phyloP scores from a whole-genome alignment of 352 stramenopile species.

The Phytophthora foliorum region DNA sequence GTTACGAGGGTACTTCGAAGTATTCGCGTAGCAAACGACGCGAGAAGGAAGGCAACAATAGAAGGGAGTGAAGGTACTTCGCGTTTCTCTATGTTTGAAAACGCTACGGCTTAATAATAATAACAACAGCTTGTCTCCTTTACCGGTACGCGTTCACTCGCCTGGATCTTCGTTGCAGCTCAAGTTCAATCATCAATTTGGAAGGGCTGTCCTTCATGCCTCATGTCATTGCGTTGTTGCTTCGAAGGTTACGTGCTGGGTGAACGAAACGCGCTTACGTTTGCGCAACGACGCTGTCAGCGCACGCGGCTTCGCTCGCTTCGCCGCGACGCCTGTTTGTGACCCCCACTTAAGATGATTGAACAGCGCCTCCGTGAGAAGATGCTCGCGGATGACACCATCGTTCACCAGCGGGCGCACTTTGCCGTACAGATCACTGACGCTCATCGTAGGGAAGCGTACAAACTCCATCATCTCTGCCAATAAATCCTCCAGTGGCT shows the following conservation, averaged over 20 bases:
- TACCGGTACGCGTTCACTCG: constrained; percentile 8
- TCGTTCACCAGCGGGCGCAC: constrained; percentile 78
- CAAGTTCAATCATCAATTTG: background rate
- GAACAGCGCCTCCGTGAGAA: constrained; percentile 87
- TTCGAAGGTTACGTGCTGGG: constrained; percentile 89
- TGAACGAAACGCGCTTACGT: constrained; percentile 90
- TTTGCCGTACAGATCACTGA: constrained; percentile 89
- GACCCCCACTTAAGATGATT: constrained; percentile 89
- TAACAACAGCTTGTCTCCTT: constrained; percentile 31
- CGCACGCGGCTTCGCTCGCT: constrained; percentile 73
- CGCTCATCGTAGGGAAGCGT: constrained; percentile 89
- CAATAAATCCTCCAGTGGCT: constrained; percentile 64
- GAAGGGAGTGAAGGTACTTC: constrained; percentile 12
- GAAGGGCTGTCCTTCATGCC: constrained; percentile 4
- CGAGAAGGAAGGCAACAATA: background rate
- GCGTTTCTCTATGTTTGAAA: constrained; percentile 24
- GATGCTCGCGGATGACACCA: constrained; percentile 68
- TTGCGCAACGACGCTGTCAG: constrained; percentile 76
- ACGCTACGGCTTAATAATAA: constrained; percentile 31
- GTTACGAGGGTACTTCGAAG: background rate
- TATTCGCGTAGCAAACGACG: constrained; percentile 11
- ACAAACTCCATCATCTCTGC: constrained; percentile 86
- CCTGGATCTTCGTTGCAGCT: constrained; percentile 1
- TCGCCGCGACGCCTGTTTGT: constrained; percentile 61
- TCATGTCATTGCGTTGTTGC: constrained; percentile 38